Base-by-base conservation (phyloP, 441 rosid species). In the Eutrema salsugineum region DNA sequence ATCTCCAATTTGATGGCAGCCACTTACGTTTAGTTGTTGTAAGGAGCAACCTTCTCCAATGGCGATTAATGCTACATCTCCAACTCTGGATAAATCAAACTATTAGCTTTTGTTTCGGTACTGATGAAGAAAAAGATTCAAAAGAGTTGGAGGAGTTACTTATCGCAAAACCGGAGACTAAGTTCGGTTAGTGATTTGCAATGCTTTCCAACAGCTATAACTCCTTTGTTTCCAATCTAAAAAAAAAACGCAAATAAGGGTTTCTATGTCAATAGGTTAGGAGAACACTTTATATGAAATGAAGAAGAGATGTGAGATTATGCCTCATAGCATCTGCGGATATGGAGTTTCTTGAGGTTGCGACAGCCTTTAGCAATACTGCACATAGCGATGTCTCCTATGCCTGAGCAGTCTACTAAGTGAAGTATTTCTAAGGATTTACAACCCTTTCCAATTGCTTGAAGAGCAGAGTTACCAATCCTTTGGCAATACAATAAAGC, bases 321-420 rank as follows among this genome's bases (percentile, higher is more conserved):
- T 59, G 82, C 98, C 96, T 91, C 94, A 43, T 87, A 88, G 79
- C 98, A 94, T 72, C 97, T 86, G 16, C 97, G 90, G 64, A 94
- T 85, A 76, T 94, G 97, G 66, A 94, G 94, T 73, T 91, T 87
- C 84, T 87, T 94, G 68, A 94, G 80, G 63, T 85, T 89, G 63
- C 61, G 79, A 80, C 98, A 94, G 48, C 98, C 98, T 81, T 67
- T 78, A 74, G 97, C 98, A 67, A 94, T 85, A 75, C 84, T 74
- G 73, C 89, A 84, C 57, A 94, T 85, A 56, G 86, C 96, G 32
- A 75, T 89, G 60, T 94, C 96, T 68, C 93, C 97, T 66, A 94
- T 83, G 67, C 83, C 75, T 54, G 93, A 82, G 79, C 98, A 94
- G 78, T 91, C 97, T 16, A 90, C 93, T 84, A 94, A 83, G 77